Evolutionary conservation across 495 filamentous ascomycete genomes (phyloP).

Genomic region (Bombardia bombarda): DNA sequence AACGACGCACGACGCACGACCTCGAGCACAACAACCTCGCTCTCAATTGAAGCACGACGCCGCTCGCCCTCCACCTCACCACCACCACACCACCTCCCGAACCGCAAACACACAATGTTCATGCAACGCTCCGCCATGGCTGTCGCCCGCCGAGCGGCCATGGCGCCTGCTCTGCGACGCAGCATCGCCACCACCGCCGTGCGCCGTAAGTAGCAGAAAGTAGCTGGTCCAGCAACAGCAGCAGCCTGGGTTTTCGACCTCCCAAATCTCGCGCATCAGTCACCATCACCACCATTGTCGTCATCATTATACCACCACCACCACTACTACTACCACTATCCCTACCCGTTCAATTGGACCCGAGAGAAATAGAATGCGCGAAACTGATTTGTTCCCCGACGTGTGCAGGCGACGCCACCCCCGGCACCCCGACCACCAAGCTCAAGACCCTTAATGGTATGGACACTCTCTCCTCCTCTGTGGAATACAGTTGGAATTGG

Average conservation of each 20-base stretch:
- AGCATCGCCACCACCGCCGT: conserved; percentile 49
- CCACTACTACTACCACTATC: too few species aligned
- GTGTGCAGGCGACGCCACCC: conserved; percentile 13
- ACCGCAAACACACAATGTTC: conserved; percentile 54
- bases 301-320: too few species aligned
- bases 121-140: conserved; percentile 71
- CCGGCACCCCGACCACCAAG: conserved; percentile 15
- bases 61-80: conserved; percentile 19
- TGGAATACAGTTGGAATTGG: not conserved
- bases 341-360: conserved; percentile 5
- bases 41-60: not conserved
- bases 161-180: conserved; percentile 50
- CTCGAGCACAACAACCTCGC: conserved; percentile 2
- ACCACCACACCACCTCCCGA: conserved; percentile 19
- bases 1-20: conserved; percentile 6
- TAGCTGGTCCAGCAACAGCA: conserved; percentile 2
- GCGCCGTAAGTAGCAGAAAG: conserved; percentile 45
- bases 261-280: conserved; percentile 13
- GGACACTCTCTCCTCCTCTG: conserved; percentile 1
- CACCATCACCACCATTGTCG: not conserved
- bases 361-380: not conserved
- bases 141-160: conserved; percentile 61
- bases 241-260: not conserved
- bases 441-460: conserved; percentile 27
- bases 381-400: conserved; percentile 1